These are phyloP conservation scores for Pezicula neosporulosa DNA, from an alignment of 2,329 filamentous ascomycete genomes.

Conservation along the genomic window DNA sequence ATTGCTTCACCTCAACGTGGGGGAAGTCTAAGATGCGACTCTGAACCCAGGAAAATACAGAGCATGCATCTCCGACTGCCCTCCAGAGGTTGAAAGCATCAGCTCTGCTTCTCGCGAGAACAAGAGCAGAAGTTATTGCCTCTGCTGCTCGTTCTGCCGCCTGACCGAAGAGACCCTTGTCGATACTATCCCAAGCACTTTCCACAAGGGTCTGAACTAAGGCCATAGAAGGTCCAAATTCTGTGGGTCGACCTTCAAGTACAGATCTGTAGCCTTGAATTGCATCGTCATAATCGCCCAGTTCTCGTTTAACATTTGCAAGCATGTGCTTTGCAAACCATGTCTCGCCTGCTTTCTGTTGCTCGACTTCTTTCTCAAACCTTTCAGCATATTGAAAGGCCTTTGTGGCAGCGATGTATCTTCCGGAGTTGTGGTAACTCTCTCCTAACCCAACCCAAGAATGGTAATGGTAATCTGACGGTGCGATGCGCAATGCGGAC, in stretches of 20 bases:
- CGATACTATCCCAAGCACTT: constrained; percentile 70
- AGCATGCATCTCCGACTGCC: constrained; percentile 81
- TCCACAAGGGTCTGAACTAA: constrained; percentile 86
- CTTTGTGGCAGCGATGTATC: constrained; percentile 90
- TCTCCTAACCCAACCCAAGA: constrained; percentile 97
- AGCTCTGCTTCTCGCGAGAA: constrained; percentile 56
- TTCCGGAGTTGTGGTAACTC: constrained; percentile 90
- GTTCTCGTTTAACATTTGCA: constrained; percentile 87
- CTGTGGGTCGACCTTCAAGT: constrained; percentile 61
- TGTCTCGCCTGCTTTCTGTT: constrained; percentile 59
- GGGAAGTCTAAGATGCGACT: constrained; percentile 63
- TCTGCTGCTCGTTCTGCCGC: constrained; percentile 67
- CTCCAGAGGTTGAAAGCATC: constrained; percentile 96
- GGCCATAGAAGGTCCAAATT: constrained; percentile 85
- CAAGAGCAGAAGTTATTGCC: constrained; percentile 64
- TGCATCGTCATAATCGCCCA: constrained; percentile 85
- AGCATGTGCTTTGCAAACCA: constrained; percentile 99
- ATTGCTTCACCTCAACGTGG: constrained; percentile 45
- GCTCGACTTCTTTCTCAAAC: constrained; percentile 59
- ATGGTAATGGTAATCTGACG: constrained; percentile 90
- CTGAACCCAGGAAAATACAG: constrained; percentile 78
- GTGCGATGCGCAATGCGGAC: constrained; percentile 77
- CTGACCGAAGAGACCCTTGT: constrained; percentile 84
- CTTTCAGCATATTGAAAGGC: constrained; percentile 83
- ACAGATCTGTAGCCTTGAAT: constrained; percentile 75